A percentile compares a stretch with the other conserved stretches of the same genome.
Conservation (phyloP, 2,329 filamentous ascomycete species). For the Trichoderma atrobrunneum region DNA sequence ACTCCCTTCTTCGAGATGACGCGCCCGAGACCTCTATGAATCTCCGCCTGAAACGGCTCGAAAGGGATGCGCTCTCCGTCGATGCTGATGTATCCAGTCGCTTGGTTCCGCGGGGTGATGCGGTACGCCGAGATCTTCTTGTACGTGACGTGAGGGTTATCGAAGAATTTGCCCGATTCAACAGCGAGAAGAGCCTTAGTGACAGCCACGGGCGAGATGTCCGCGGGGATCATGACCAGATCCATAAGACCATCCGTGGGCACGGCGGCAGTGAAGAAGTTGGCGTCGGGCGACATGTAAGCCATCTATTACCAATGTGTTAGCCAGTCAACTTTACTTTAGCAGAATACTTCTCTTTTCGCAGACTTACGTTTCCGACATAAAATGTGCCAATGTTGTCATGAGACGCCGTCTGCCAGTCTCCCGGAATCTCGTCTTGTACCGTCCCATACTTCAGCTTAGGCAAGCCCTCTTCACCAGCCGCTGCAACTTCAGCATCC, state of each 20-base stretch:
- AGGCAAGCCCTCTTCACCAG: constrained; percentile 59
- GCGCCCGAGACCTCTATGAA: constrained; percentile 77
- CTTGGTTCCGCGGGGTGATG: constrained; percentile 69
- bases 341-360: background rate
- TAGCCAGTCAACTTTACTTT: background rate
- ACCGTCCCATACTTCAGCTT: constrained; percentile 75
- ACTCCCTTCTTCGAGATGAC: constrained; percentile 74
- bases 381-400: constrained; percentile 90
- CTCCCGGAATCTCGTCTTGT: constrained; percentile 69
- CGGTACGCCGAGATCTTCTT: constrained; percentile 85
- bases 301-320: constrained; percentile 59
- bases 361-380: constrained; percentile 71
- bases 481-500: constrained; percentile 24
- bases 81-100: constrained; percentile 84
- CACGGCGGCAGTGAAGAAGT: constrained; percentile 82
- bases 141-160: constrained; percentile 73
- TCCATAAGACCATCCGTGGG: constrained; percentile 85
- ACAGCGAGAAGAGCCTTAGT: constrained; percentile 69
- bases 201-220: constrained; percentile 64
- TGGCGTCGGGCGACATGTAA: constrained; percentile 81
- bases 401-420: constrained; percentile 71
- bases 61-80: constrained; percentile 89
- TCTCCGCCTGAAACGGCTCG: constrained; percentile 85
- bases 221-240: constrained; percentile 74
- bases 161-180: constrained; percentile 73